Percentiles rank a stretch among this genome's conserved stretches.
These are phyloP conservation scores for Eucommia ulmoides DNA, from an alignment of 257 asterid species.

Conservation along the genomic window DNA sequence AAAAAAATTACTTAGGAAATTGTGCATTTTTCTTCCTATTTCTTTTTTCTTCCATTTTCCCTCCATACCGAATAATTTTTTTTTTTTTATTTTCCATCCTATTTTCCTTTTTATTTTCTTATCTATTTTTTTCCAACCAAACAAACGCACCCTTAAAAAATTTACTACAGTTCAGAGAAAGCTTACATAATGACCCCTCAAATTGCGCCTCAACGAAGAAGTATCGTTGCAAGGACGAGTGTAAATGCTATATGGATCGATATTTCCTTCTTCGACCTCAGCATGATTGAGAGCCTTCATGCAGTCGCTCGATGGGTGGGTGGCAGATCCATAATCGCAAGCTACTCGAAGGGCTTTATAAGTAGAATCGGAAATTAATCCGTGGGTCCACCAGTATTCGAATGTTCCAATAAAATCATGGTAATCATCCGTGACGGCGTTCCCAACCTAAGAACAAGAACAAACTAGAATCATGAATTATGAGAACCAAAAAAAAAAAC, in stretches of 20 bases:
- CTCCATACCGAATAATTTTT: too few relatives aligned
- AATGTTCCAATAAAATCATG: slow-evolving; percentile 82
- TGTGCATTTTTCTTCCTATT: too few relatives aligned
- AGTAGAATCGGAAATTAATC: slow-evolving; percentile 87
- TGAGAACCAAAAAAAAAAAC: not conserved
- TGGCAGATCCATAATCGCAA: slow-evolving; percentile 65
- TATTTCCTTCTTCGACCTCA: slow-evolving; percentile 66
- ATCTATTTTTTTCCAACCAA: too few relatives aligned
- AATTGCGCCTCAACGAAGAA: slow-evolving; percentile 39
- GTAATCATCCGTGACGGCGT: slow-evolving; percentile 91
- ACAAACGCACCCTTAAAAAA: too few relatives aligned
- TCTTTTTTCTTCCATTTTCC: too few relatives aligned
- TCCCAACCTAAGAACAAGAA: slow-evolving; percentile 55
- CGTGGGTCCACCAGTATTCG: slow-evolving; percentile 99
- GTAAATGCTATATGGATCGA: slow-evolving; percentile 85
- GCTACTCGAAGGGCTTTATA: slow-evolving; percentile 41
- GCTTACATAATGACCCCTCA: slow-evolving; percentile 85
- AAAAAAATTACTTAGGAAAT: too few relatives aligned
- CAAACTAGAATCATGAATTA: not conserved
- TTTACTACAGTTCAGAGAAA: not conserved
- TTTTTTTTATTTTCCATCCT: too few relatives aligned
- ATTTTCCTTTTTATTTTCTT: too few relatives aligned
- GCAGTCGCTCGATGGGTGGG: slow-evolving; percentile 75
- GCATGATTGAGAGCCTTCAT: slow-evolving; percentile 39
- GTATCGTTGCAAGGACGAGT: slow-evolving; percentile 59